phyloP scores from a whole-genome alignment of 225 moss, liverwort and hornwort genomes.

The Takakia lepidozioides region DNA sequence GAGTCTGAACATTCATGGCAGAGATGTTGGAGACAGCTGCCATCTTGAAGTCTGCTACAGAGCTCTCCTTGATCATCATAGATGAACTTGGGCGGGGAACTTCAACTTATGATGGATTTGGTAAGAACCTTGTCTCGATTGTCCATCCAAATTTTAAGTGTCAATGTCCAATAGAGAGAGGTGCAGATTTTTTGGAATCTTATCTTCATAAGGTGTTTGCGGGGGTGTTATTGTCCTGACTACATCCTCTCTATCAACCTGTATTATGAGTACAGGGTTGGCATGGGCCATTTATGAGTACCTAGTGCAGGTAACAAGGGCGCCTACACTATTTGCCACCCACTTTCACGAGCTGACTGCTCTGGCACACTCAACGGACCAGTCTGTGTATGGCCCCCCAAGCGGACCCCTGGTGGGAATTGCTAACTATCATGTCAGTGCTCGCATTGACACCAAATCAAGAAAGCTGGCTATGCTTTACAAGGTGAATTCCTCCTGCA shows the following conservation, averaged over 20 bases:
- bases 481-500: constrained; percentile 38
- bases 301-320: constrained; percentile 82
- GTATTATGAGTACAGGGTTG: constrained; percentile 42
- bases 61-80: constrained; percentile 87
- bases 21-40: constrained; percentile 98
- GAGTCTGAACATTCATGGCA: constrained; percentile 99
- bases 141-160: too few relatives aligned
- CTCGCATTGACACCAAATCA: constrained; percentile 78
- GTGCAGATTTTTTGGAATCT: too few relatives aligned
- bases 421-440: constrained; percentile 91
- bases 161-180: too few relatives aligned
- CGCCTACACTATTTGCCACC: constrained; percentile 90
- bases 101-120: constrained; percentile 98
- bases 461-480: constrained; percentile 95
- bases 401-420: constrained; percentile 74
- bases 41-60: constrained; percentile 85
- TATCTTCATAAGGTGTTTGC: neutral
- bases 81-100: constrained; percentile 99
- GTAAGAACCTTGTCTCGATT: constrained; percentile 24
- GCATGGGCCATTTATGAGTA: constrained; percentile 99
- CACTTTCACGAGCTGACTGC: constrained; percentile 97
- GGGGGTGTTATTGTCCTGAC: neutral
- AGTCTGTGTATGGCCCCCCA: constrained; percentile 56
- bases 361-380: constrained; percentile 49
- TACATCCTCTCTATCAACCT: neutral